Evolutionary conservation across 1,284 basidiomycete species (phyloP).

Genomic region (Malassezia caprae): DNA sequence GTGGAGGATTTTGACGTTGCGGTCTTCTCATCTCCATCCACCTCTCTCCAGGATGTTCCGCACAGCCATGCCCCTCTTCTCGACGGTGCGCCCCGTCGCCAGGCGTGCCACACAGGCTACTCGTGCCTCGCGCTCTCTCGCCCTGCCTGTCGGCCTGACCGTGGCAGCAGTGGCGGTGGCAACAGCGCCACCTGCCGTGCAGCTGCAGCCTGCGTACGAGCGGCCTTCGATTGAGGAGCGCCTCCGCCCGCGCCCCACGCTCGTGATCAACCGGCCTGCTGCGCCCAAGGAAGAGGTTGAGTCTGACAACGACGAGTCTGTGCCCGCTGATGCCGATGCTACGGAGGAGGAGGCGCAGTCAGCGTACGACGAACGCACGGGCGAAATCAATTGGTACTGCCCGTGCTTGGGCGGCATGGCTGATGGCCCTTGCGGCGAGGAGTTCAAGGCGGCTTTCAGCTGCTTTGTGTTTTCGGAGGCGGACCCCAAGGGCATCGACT

Average conservation of each 20-base stretch:
- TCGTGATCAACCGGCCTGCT: constrained; percentile 6
- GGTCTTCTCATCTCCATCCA: neutral
- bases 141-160: neutral
- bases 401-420: constrained; percentile 94
- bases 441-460: constrained; percentile 92
- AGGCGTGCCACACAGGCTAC: neutral
- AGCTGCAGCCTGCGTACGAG: neutral
- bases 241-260: neutral
- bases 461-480: constrained; percentile 91
- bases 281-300: neutral
- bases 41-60: neutral
- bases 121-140: neutral
- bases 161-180: neutral
- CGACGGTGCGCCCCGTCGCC: neutral
- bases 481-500: constrained; percentile 95
- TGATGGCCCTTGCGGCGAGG: constrained; percentile 81
- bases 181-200: neutral
- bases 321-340: constrained; percentile 19
- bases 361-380: constrained; percentile 67
- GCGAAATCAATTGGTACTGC: constrained; percentile 52
- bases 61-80: neutral
- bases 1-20: neutral
- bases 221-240: constrained; percentile 5
- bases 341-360: constrained; percentile 20
- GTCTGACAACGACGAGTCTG: constrained; percentile 10